These are phyloP conservation scores for Tolypocladium cylindrosporum DNA, from an alignment of 2,329 filamentous ascomycete species.

Conservation along the genomic window DNA sequence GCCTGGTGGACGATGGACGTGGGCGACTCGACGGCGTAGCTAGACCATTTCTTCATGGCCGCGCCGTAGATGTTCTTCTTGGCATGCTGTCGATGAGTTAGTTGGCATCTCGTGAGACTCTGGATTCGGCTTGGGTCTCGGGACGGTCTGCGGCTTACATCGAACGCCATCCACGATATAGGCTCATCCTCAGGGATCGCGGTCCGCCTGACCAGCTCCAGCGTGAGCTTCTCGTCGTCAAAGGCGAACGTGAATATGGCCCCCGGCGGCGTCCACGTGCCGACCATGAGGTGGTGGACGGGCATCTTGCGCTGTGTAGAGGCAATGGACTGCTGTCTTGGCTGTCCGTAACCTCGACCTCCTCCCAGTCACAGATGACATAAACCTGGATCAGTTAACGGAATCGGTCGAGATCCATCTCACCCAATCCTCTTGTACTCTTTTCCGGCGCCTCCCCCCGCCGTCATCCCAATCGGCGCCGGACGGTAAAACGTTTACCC, in stretches of 20 bases:
- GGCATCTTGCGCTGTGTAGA: slow-evolving; percentile 47
- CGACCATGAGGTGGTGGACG: slow-evolving; percentile 79
- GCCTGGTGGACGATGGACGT: slow-evolving; percentile 65
- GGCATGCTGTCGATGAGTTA: slow-evolving; percentile 45
- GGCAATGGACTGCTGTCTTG: not conserved
- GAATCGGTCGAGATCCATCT: not conserved
- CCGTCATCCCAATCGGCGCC: no score
- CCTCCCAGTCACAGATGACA: no score
- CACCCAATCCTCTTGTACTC: not conserved
- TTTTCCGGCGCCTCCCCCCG: not conserved
- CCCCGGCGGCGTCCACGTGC: slow-evolving; percentile 82
- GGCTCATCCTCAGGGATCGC: slow-evolving; percentile 75
- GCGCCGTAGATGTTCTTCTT: slow-evolving; percentile 82
- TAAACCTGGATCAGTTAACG: not conserved
- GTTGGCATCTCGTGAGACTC: not conserved
- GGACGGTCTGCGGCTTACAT: slow-evolving; percentile 42
- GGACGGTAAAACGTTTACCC: slow-evolving; percentile 15
- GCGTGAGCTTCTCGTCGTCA: slow-evolving; percentile 67
- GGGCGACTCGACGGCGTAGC: slow-evolving; percentile 65
- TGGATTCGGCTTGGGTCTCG: no score
- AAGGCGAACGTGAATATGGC: slow-evolving; percentile 86
- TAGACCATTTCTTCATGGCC: slow-evolving; percentile 90
- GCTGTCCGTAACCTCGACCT: no score
- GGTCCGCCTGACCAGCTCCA: slow-evolving; percentile 70
- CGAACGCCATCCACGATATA: slow-evolving; percentile 90